Base-by-base conservation (phyloP, 208 protist genomes). In the Leishmania mexicana region DNA sequence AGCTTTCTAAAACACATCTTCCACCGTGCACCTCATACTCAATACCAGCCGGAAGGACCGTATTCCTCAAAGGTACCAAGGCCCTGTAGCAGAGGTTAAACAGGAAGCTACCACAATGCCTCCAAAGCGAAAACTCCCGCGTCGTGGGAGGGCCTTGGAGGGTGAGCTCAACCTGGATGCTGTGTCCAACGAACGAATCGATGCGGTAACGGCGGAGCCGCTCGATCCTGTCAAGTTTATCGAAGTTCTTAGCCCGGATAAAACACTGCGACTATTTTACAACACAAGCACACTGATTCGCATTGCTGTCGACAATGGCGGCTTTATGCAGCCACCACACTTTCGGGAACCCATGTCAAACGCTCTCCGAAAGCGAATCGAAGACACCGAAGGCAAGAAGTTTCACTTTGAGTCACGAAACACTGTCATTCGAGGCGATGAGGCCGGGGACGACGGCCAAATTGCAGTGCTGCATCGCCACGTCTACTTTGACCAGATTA, bases 241-340 rank as follows among this genome's bases (percentile, higher is more conserved):
- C 35, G 88, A 94, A 65, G 85, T 98, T 47, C n/a, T 93, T 17
- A 95, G 95, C 62, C 93, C 92, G 17, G 93, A 96, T 74, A 81
- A 85, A 45, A 92, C 85, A 40, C 83, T 98, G 5, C 86, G 88
- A 17, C 83, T 96, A 2, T 96, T 92, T 68, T 98, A 98, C 91
- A 98, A 98, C 70, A 96, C 93, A 1, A 85, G 85, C 54, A 97
- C 93, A 15, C 90, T 97, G 47, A 93, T 97, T 70, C 93, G 92
- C 35, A 94, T 97, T 57, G 95, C 93, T 2, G 85, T 87, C 4
- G 91, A 96, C 74, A 90, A 92, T 72, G 93, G 92, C 15, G 85
- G 87, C 72, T 97, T 96, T 76, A 93, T 96, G 91, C 93, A 97
- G 74, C 95, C 95, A 10, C 95, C 95, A 0, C 93, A 97, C 79